Percentiles rank a stretch among this genome's conserved stretches.
Conservation (phyloP, 306 rosid species). For the Cucurbita maxima region DNA sequence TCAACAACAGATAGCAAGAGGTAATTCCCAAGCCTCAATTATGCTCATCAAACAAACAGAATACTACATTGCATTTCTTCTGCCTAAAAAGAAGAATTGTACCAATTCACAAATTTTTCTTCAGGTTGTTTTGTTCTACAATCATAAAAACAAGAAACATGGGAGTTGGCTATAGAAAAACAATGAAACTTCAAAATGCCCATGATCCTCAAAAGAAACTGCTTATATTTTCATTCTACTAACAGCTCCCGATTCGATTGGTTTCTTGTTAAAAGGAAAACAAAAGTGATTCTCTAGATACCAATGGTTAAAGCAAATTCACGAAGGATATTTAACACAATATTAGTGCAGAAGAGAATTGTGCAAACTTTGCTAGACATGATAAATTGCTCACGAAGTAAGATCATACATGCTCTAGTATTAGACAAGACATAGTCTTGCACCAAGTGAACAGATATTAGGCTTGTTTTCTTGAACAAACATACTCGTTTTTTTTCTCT, state of each 20-base stretch:
- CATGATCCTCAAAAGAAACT: not conserved
- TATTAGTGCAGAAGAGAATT: not conserved
- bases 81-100: not conserved
- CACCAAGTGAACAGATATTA: not conserved
- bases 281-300: too few species aligned
- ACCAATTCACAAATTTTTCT: not conserved
- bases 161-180: not conserved
- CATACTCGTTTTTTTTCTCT: not conserved
- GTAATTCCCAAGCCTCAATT: not conserved
- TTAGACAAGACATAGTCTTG: not conserved
- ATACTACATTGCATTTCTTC: not conserved
- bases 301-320: not conserved
- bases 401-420: not conserved
- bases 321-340: not conserved
- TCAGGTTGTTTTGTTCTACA: not conserved
- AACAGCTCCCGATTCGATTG: not conserved
- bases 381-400: not conserved
- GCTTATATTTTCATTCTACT: not conserved
- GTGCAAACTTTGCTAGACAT: not conserved
- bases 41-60: not conserved
- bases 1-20: not conserved
- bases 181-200: not conserved
- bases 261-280: not conserved
- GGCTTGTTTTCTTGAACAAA: not conserved
- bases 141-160: not conserved